Conservation (phyloP, 345 rosid species). For the Populus ilicifolia region DNA sequence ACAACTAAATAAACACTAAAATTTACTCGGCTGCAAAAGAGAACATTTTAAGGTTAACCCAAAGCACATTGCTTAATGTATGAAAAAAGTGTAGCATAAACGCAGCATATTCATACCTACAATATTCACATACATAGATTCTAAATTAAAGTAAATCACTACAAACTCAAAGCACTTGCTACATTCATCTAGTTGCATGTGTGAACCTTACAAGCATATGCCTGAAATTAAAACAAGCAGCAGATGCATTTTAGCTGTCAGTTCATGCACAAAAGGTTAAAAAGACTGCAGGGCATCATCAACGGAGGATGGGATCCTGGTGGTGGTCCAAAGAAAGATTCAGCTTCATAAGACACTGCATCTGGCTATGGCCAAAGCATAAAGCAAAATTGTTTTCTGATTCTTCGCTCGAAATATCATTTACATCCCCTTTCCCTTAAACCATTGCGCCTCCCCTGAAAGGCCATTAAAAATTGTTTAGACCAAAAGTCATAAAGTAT, state of each 20-base stretch:
- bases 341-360: constrained; percentile 24
- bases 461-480: constrained; percentile 5
- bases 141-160: constrained; percentile 32
- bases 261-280: constrained; percentile 20
- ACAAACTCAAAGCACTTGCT: constrained; percentile 35
- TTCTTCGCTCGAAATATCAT: constrained; percentile 19
- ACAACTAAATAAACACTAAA: neutral
- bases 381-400: constrained; percentile 34
- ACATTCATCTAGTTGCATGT: constrained; percentile 34
- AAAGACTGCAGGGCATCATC: constrained; percentile 8
- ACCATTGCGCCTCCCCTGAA: constrained; percentile 26
- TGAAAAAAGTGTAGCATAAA: constrained; percentile 30
- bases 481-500: neutral
- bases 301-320: constrained; percentile 8
- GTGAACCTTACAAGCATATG: constrained; percentile 45
- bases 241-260: constrained; percentile 38
- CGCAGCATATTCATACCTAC: constrained; percentile 42
- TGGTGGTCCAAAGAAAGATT: constrained; percentile 17
- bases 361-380: constrained; percentile 13
- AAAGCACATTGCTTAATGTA: constrained; percentile 29
- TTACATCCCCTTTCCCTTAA: constrained; percentile 6
- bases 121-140: constrained; percentile 50
- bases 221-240: constrained; percentile 41
- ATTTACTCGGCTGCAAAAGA: neutral
- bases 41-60: neutral